Base-by-base conservation (phyloP, 2,329 filamentous ascomycete species). In the Fusarium beomiforme region DNA sequence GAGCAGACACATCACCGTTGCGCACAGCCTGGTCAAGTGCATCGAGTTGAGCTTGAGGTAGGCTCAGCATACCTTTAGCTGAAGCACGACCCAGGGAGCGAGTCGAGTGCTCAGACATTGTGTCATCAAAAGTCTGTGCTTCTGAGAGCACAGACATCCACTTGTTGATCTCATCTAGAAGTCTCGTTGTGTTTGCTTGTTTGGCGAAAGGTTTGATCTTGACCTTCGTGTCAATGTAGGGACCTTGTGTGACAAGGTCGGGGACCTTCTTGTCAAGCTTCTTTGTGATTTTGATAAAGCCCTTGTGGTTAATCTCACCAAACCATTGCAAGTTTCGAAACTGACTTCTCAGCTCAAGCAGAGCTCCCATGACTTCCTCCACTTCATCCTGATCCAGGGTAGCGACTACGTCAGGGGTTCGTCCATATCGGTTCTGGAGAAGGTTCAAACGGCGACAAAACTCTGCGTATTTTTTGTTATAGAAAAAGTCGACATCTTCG, bases 271-370 rank as follows among this genome's bases (percentile, higher is more conserved):
- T 99, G 83, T 99, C 96, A 47, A 98, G 85, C 83, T 99, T 99
- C 85, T 99, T 99, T 55, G 96, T 97, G 81, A 99, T 99, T 84
- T 99, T 99, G 80, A 97, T 90, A 78, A 99, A 99, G 4, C 96
- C 96, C 71, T 93, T 88, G 56, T 95, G 90, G 81, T 99, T 99
- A 77, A 98, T 95, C 82, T 98, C 95, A 53, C 95, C 95, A 79
- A 98, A 99, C 95, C 95, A 98, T 80, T 97, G 93, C 56, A 99
- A 85, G 77, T 98, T 98, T 65, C 96, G 89, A 73, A 98, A 83
- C 78, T 97, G 93, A 56, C 91, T 92, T 62, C 96, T 90, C 66
- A 98, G 86, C 81, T 99, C 96, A 34, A 98, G 88, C 54, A 99
- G 85, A 37, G 95, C 94, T 37, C 92, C 94, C 85, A 97, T 92